Percentiles rank a stretch among this genome's conserved stretches.
phyloP scores from a whole-genome alignment of 2,329 filamentous ascomycete species.

The Claviceps cyperi region DNA sequence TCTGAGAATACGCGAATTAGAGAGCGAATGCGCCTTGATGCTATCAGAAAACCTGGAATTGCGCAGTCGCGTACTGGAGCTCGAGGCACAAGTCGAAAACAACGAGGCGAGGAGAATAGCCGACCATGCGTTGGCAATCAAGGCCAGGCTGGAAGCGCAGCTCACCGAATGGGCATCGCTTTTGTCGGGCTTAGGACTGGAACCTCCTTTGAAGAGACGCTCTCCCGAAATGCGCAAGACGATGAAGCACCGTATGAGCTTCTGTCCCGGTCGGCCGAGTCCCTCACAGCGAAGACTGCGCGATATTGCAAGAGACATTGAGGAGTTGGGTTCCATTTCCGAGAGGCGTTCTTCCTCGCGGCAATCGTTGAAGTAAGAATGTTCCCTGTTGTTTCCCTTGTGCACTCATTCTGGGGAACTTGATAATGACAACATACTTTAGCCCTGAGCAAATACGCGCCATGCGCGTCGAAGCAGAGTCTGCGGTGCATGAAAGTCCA shows the following conservation, averaged over 20 bases:
- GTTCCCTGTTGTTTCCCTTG: conserved; percentile 3
- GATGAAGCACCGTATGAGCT: conserved; percentile 26
- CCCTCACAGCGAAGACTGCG: conserved; percentile 42
- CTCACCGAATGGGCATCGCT: conserved; percentile 54
- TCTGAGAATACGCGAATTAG: conserved; percentile 60
- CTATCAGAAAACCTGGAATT: conserved; percentile 68
- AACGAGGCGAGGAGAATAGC: conserved; percentile 44
- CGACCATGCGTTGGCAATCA: conserved; percentile 55
- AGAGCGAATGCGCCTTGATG: conserved; percentile 60
- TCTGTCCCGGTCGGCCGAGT: conserved; percentile 25
- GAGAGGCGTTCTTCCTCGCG: conserved; percentile 57
- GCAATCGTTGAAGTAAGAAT: conserved; percentile 49
- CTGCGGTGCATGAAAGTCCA: conserved; percentile 54
- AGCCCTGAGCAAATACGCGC: conserved; percentile 50
- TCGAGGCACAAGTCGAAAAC: conserved; percentile 53
- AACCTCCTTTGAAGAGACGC: conserved; percentile 39
- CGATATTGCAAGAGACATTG: conserved; percentile 40
- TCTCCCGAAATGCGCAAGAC: conserved; percentile 26
- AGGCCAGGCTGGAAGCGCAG: conserved; percentile 56
- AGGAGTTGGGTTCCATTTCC: conserved; percentile 40
- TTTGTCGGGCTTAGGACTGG: conserved; percentile 49
- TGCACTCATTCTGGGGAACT: neutral
- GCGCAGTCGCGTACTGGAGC: conserved; percentile 52
- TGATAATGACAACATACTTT: neutral
- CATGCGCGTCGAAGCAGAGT: conserved; percentile 38